Base-by-base conservation (phyloP, 2,329 filamentous ascomycete genomes). In the Teratosphaeria nubilosa region DNA sequence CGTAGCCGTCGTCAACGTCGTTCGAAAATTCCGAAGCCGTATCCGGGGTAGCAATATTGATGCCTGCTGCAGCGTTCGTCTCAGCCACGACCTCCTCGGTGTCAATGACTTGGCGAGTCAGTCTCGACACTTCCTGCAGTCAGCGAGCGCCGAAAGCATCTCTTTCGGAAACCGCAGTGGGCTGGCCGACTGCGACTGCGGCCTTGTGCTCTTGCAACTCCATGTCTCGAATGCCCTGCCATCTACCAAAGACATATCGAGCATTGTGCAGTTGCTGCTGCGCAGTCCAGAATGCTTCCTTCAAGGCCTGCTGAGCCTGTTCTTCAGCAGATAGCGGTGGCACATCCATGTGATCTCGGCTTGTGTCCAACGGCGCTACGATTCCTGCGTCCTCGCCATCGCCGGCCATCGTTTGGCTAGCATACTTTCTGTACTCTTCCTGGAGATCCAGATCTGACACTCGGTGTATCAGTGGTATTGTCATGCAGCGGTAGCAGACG, bases 41-140 rank as follows among this genome's bases (percentile, higher is more conserved):
- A 32, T 64, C 61, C 11, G 45, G 54, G 1, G 59, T 54, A 5
- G 34, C 55, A 11, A 60, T 25, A 16, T 58, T 50, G 3, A 63
- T 53, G 2, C 56, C 59, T 14, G 58, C 61, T 3, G 52, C 56
- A 6, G 55, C 55, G 50, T 63, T 61, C 4, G 61, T 56, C 4
- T 37, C 27, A 11, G 58, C 53, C 14, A 58, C 57, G 13, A 55
- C 64, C 27, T 53, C 61, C 54, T 66, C 64, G 20, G 64, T 62
- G 13, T 63, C 50, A 24, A 64, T 61, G 22, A 66, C 34, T 11
- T 54, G 53, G 11, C 54, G 59, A 13, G 64, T 65, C 11, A 66
- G 53, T 7, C 61, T 57, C 14, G 54, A 53, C 9, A 53, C 58
- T 4, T 53, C 54, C n/a, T 58, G 16, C 7, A 65, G 34, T 54